Evolutionary conservation across 768 basidiomycete genomes (phyloP).

Genomic region (Lentinus brumalis): DNA sequence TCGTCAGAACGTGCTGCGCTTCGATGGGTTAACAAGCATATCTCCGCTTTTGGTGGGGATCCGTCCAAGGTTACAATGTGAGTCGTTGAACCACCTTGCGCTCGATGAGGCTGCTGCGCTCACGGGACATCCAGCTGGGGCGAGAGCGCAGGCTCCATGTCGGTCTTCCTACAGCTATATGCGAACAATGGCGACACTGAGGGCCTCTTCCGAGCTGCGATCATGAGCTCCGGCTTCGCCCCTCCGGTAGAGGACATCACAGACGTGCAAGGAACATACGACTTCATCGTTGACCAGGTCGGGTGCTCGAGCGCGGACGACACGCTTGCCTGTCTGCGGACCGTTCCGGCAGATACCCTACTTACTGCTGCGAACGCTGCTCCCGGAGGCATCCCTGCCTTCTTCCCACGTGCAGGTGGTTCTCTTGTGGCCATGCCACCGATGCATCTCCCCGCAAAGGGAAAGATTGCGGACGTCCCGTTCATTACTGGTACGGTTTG

Average conservation of each 20-base stretch:
- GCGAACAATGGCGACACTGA: slow-evolving; percentile 25
- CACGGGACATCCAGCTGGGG: slow-evolving; percentile 22
- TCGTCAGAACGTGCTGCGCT: slow-evolving; percentile 39
- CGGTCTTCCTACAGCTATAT: slow-evolving; percentile 30
- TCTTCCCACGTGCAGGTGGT: no score
- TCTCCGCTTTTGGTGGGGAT: slow-evolving; percentile 44
- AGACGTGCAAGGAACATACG: slow-evolving; percentile 39
- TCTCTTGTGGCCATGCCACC: no score
- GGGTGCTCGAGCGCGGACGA: slow-evolving; percentile 38
- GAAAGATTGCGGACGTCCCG: no score
- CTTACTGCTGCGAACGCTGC: slow-evolving; percentile 32
- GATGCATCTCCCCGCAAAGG: no score
- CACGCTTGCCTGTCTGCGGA: slow-evolving; percentile 46
- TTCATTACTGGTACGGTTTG: no score
- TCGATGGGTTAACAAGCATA: slow-evolving; percentile 43
- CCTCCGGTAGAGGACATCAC: slow-evolving; percentile 15
- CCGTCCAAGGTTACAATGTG: slow-evolving; percentile 45
- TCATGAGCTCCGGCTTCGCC: slow-evolving; percentile 32
- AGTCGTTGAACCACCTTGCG: not conserved
- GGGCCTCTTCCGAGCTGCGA: slow-evolving; percentile 34
- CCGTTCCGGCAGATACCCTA: slow-evolving; percentile 34
- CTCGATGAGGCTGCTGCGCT: no score
- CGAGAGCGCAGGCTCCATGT: slow-evolving; percentile 40
- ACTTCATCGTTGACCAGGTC: slow-evolving; percentile 39
- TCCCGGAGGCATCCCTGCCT: no score